Conservation (phyloP, 768 basidiomycete species). For the Phlebiopsis gigantea region DNA sequence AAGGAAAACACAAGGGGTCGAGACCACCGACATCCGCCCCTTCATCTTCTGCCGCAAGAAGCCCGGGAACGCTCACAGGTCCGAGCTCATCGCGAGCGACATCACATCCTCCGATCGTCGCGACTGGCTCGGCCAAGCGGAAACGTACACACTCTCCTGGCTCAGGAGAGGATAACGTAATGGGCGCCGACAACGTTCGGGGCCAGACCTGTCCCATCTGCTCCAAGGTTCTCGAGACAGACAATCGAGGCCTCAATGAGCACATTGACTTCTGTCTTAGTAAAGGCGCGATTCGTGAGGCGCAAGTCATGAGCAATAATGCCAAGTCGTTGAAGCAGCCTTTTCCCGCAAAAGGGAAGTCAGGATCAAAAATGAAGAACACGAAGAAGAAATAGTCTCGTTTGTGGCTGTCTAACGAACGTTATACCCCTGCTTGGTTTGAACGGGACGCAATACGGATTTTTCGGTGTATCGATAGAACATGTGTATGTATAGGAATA, state of each 20-base stretch:
- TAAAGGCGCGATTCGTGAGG: slow-evolving; percentile 67
- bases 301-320: slow-evolving; percentile 36
- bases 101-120: background rate
- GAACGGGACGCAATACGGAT: background rate
- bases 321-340: background rate
- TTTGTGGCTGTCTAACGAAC: too few relatives aligned
- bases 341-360: background rate
- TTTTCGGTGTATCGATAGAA: background rate
- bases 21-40: background rate
- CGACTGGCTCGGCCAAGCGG: background rate
- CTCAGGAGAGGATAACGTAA: background rate
- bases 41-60: background rate
- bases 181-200: background rate
- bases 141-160: background rate
- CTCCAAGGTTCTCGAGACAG: slow-evolving; percentile 48
- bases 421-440: background rate
- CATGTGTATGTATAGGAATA: background rate
- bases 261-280: slow-evolving; percentile 90
- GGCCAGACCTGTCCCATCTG: slow-evolving; percentile 69
- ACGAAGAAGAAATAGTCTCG: background rate
- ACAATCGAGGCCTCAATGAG: slow-evolving; percentile 78
- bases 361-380: background rate
- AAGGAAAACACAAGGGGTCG: too few relatives aligned
- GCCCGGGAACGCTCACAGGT: background rate
- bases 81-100: background rate